Evolutionary conservation across 1,284 basidiomycete genomes (phyloP).

Genomic region (Inonotus obliquus): DNA sequence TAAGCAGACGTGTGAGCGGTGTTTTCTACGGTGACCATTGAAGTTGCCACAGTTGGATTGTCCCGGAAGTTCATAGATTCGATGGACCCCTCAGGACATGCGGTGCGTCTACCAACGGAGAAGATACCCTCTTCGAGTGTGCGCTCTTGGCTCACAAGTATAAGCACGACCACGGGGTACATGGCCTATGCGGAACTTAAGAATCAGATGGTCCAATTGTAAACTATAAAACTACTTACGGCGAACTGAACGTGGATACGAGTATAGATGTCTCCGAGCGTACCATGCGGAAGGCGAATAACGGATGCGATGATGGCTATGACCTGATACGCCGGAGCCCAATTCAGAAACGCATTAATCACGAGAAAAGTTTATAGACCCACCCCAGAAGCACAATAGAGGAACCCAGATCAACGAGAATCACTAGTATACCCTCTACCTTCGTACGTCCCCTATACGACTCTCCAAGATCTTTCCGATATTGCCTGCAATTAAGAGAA

Average conservation of each 20-base stretch:
- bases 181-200: background rate
- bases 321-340: background rate
- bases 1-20: too few relatives aligned
- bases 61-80: background rate
- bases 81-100: background rate
- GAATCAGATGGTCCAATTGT: background rate
- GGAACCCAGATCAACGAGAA: background rate
- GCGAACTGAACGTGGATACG: slow-evolving; percentile 1
- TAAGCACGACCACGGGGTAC: background rate
- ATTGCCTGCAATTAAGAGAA: background rate
- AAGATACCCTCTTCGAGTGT: background rate
- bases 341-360: background rate
- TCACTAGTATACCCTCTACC: background rate
- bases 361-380: background rate
- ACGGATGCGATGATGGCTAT: background rate
- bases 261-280: slow-evolving; percentile 1
- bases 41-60: background rate
- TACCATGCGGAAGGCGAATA: background rate
- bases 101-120: background rate
- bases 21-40: too few relatives aligned
- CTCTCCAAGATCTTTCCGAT: background rate
- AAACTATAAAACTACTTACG: background rate
- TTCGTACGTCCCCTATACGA: background rate
- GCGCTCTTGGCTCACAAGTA: background rate
- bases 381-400: slow-evolving; percentile 3